Evolutionary conservation across 345 rosid genomes (phyloP), one percentile per base, ranked within the genome.

Genomic region (Aquilaria yunnanensis): DNA sequence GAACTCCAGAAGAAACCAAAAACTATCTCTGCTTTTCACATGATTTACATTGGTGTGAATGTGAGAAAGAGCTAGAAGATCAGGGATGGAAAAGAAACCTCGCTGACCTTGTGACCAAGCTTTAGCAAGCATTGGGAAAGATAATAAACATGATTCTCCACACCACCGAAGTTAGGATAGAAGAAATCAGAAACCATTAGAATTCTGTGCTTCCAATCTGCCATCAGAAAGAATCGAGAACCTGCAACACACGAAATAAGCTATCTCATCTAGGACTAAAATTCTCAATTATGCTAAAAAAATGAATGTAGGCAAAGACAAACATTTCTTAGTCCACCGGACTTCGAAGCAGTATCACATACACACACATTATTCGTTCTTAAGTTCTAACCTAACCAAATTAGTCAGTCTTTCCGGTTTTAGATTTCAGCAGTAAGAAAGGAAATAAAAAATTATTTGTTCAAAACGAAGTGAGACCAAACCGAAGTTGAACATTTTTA

Each of bases 91-190:
- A 51, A 37, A 66, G 13, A 58, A 51, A 57, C 6, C 5, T 37
- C 8, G 37, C 75, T 75, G 51, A 94, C 99, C 97, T 88, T 94
- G 83, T 88, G 97, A 32, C 97, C 96, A 60, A 88, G 96, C 80
- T 88, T 78, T 63, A 94, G 71, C 56, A 90, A 74, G 80, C 97
- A 94, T 61, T 90, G 99, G 41, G 97, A 94, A 46, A 94, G 83
- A 70, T 82, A 94, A 60, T 90, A 94, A 55, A 94, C 85, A 76
- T 94, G 97, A 76, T 73, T 86, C 74, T 94, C 97, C 1, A 94
- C 99, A 51, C 99, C 99, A 56, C 97, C 96, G 54, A 94, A 88
- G 75, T 90, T 94, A 9, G 99, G 97, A 76, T 80, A 94, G 87
- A 88, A 90, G 79, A 94, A 90, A 79, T 94, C 97, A 29, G 97